These are phyloP conservation scores for Aspergillus cristatus DNA, from an alignment of 495 filamentous ascomycete genomes.

Conservation along the genomic window DNA sequence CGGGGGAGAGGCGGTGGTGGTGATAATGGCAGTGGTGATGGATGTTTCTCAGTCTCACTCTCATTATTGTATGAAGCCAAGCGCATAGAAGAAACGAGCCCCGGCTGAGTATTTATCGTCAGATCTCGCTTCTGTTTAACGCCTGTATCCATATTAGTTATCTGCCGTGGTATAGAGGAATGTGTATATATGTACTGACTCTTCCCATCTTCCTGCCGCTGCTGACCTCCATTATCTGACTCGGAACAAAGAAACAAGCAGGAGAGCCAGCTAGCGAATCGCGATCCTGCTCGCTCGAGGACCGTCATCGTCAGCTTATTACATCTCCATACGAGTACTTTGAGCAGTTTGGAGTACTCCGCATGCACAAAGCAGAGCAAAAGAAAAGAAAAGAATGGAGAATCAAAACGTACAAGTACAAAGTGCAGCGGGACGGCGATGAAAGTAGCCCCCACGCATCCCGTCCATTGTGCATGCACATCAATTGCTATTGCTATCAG, in stretches of 20 bases:
- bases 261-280: conserved; percentile 35
- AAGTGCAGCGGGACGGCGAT: conserved; percentile 7
- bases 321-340: not conserved
- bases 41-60: too few species aligned
- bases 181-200: not conserved
- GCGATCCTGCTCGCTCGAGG: conserved; percentile 34
- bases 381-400: conserved; percentile 7
- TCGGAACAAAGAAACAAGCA: conserved; percentile 32
- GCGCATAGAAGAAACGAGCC: conserved; percentile 39
- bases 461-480: conserved; percentile 9
- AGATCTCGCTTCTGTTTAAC: too few species aligned
- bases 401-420: conserved; percentile 4
- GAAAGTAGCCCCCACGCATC: conserved; percentile 6
- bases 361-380: conserved; percentile 3
- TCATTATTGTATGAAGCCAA: conserved; percentile 31
- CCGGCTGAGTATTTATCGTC: conserved; percentile 43
- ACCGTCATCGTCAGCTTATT: conserved; percentile 37
- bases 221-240: conserved; percentile 13
- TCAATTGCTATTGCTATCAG: too few species aligned
- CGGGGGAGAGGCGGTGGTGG: conserved; percentile 23
- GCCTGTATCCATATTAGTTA: too few species aligned
- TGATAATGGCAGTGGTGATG: too few species aligned
- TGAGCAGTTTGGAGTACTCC: conserved; percentile 11
- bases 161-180: too few species aligned
- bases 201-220: conserved; percentile 9